Conservation (phyloP, 2,329 filamentous ascomycete species). For the Alternaria longipes region DNA sequence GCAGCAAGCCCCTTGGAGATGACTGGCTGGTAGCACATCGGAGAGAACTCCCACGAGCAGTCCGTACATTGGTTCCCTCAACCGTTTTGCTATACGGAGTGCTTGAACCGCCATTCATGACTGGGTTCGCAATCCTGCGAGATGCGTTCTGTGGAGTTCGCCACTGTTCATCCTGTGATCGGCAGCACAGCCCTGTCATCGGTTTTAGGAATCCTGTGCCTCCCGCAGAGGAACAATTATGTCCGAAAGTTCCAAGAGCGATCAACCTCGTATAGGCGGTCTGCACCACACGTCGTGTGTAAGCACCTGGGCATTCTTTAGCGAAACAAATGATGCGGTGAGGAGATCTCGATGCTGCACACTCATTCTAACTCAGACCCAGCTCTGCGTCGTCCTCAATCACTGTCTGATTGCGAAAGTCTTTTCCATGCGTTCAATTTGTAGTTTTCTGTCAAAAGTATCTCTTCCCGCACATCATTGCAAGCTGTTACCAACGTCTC, state of each 20-base stretch:
- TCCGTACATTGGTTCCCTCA: background rate
- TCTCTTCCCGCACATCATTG: background rate
- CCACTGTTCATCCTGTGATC: background rate
- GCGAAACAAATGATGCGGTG: background rate
- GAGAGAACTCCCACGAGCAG: slow-evolving; percentile 1
- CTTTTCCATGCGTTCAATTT: background rate
- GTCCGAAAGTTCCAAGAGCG: background rate
- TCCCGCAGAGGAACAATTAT: background rate
- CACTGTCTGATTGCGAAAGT: background rate
- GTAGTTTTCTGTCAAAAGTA: background rate
- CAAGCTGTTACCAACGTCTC: background rate
- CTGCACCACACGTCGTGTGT: background rate
- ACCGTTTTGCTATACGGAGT: background rate
- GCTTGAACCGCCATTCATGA: background rate
- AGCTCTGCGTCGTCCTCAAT: background rate
- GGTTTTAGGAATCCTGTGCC: background rate
- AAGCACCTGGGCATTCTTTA: background rate
- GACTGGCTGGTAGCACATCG: slow-evolving; percentile 9
- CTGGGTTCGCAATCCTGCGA: background rate
- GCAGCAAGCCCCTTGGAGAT: background rate
- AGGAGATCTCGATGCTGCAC: background rate
- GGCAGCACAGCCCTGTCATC: slow-evolving; percentile 9
- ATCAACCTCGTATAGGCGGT: background rate
- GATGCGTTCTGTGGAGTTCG: slow-evolving; percentile 3
- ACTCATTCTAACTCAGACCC: background rate